Conservation (phyloP, 352 stramenopile genomes). For the Globisporangium lucens region DNA sequence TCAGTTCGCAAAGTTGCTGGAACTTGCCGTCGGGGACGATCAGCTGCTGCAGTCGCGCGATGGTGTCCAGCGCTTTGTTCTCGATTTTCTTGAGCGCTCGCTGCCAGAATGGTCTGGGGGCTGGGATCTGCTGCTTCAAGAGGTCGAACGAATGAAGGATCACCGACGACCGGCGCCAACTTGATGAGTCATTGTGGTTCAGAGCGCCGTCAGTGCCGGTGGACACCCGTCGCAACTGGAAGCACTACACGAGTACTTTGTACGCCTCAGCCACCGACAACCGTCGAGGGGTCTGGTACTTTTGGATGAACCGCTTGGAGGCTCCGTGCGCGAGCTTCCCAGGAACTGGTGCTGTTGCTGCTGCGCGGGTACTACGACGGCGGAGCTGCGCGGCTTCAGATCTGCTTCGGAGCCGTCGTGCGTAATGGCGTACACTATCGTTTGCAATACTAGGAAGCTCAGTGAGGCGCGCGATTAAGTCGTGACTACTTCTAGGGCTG, state of each 20-base stretch:
- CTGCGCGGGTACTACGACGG: background rate
- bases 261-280: background rate
- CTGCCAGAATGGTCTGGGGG: background rate
- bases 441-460: background rate
- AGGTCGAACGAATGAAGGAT: background rate
- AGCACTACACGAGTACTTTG: background rate
- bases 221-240: slow-evolving; percentile 2
- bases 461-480: background rate
- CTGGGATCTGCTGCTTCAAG: background rate
- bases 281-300: background rate
- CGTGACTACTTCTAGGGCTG: background rate
- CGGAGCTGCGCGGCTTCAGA: background rate
- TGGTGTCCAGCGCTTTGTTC: background rate
- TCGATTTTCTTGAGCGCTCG: background rate
- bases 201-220: background rate
- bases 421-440: slow-evolving; percentile 1
- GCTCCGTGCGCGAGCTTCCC: background rate
- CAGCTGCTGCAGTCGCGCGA: background rate
- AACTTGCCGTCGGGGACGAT: background rate
- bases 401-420: background rate
- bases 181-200: background rate
- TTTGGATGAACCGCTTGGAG: background rate
- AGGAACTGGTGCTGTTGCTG: background rate
- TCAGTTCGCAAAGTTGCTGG: background rate
- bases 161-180: background rate